Percentiles rank a stretch among this genome's conserved stretches.
Evolutionary conservation across 148 eudicot genomes (phyloP).

Genomic region (Camellia lanceoleosa): DNA sequence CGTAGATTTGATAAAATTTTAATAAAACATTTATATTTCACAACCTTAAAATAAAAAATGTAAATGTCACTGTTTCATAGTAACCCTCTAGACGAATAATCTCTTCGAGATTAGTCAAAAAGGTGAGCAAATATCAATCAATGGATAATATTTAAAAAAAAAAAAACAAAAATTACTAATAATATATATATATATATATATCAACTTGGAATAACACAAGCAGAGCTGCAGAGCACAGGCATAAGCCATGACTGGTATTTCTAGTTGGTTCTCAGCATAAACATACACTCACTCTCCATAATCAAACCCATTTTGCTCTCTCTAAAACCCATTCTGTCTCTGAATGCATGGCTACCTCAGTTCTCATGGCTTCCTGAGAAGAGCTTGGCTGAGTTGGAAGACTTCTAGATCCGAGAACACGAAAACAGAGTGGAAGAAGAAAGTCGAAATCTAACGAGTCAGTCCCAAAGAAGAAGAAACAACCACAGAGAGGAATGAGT

Average conservation of each 20-base stretch:
- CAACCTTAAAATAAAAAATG: not conserved
- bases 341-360: slow-evolving; percentile 19
- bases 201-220: not conserved
- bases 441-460: slow-evolving; percentile 22
- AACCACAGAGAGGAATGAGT: slow-evolving; percentile 60
- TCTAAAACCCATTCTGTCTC: not conserved
- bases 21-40: too few species aligned
- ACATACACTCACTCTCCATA: not conserved
- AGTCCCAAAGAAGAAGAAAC: slow-evolving; percentile 27
- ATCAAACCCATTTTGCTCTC: not conserved
- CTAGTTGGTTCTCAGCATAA: not conserved
- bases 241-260: too few species aligned
- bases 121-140: not conserved
- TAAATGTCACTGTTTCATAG: not conserved
- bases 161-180: not conserved
- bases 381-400: not conserved
- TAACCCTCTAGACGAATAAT: not conserved
- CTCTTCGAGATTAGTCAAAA: not conserved
- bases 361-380: slow-evolving; percentile 18
- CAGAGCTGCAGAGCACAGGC: not conserved
- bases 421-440: slow-evolving; percentile 23
- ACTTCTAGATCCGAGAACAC: not conserved
- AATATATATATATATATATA: not conserved
- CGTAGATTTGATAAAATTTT: too few species aligned
- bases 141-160: not conserved